Evolutionary conservation across 75 land plant species (phyloP), one percentile per base, ranked within the genome.

Genomic region (Azolla pinnata): DNA sequence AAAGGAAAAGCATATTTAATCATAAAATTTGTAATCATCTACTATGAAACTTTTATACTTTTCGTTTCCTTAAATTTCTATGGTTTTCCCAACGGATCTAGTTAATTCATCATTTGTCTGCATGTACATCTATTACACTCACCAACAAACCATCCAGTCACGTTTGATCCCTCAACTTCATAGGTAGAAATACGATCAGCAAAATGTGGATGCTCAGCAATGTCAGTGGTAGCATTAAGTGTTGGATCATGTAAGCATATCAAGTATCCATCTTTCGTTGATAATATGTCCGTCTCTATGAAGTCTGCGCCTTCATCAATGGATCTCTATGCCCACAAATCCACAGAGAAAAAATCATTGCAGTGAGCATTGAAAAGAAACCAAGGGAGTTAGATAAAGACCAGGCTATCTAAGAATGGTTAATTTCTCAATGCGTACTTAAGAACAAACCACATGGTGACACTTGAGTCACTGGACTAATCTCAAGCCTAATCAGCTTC

Each of bases 271-370:
- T 88, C 97, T 46, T 88, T 91, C 20, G 88, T 75, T 21, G 97
- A 65, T 24, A 80, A 71, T 26, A 91, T 84, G 64, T 88, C 95
- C 14, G 86, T 68, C 60, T 91, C 97, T 46, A 91, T 87, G 65
- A 90, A 90, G 52, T 90, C 96, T 25, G 96, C 77, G 46, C 96
- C 96, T 61, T 90, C 96, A 59, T 78, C 81, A 55, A 90, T 90
- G 29, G 96, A 90, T 61, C 73, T 71, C 83, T 79, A 65, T n/a
- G 70, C 10, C 5, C 5, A 12, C 40, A 35, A 5, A 35, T 35
- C 40, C 5, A 35, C 25, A 19, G 4, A 50, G 18, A n/a, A n/a
- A n/a, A 19, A 8, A 4, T 8, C 53, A 50, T 50, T 7, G 53
- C 4, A 50, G 24, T 20, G 18, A 50, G 17, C 25, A 50, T 8